Conservation (phyloP, 2,329 filamentous ascomycete species). For the Verticillium klebahnii region DNA sequence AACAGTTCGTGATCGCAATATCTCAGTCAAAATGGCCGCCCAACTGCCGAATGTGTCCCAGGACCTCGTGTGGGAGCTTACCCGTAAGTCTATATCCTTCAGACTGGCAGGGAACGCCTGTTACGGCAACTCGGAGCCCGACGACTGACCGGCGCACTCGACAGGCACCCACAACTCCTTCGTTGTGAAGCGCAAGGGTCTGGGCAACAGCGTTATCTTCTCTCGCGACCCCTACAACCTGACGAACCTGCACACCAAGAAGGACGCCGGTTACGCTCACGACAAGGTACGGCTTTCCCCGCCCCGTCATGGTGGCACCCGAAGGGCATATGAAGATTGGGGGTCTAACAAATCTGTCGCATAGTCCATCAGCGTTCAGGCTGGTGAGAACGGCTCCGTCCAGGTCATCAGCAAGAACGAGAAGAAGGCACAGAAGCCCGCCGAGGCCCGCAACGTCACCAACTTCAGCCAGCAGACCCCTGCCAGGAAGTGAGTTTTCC, state of each 20-base stretch:
- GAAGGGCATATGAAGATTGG: constrained; percentile 16
- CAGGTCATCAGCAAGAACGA: constrained; percentile 81
- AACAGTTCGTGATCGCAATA: constrained; percentile 25
- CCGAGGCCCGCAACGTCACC: constrained; percentile 57
- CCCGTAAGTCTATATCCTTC: constrained; percentile 62
- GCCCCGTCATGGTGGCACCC: background rate
- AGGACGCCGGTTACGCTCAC: constrained; percentile 93
- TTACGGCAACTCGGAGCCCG: constrained; percentile 1
- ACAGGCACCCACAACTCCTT: constrained; percentile 82
- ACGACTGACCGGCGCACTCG: constrained; percentile 1
- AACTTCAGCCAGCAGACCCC: constrained; percentile 69
- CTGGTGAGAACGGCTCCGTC: constrained; percentile 74
- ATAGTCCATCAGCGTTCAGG: constrained; percentile 77
- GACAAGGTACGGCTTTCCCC: constrained; percentile 63
- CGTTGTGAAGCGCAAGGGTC: constrained; percentile 82
- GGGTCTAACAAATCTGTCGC: background rate
- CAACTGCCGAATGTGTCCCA: constrained; percentile 71
- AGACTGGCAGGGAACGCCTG: background rate
- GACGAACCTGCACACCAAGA: constrained; percentile 85
- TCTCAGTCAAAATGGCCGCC: constrained; percentile 51
- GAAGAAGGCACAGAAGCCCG: constrained; percentile 68
- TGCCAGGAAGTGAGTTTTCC: constrained; percentile 56
- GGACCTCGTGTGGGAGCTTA: constrained; percentile 92
- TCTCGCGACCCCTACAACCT: constrained; percentile 94
- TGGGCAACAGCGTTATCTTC: constrained; percentile 74